Evolutionary conservation across 2,329 filamentous ascomycete species (phyloP), one percentile per base, ranked within the genome.

Genomic region (Arthrobotrys pseudoclavata): DNA sequence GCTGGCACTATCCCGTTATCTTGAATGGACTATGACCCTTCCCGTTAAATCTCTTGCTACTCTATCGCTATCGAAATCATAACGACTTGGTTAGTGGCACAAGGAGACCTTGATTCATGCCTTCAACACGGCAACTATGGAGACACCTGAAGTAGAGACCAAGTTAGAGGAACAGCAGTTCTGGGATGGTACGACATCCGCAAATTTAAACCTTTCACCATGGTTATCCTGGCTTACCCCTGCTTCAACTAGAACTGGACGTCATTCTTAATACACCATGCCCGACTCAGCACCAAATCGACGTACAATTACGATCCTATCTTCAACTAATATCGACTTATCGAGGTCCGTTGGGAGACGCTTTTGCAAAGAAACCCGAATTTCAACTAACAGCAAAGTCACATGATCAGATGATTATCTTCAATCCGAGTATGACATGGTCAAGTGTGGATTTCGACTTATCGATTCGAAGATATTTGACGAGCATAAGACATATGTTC

Each of bases 291-390:
- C 88, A 89, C 81, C 84, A 86, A 75, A 92, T 98, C 83, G 96
- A 99, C 85, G 91, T 97, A 84, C 89, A 91, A 79, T 87, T 99
- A 80, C 92, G 96, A 80, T 88, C 89, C 50, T 99, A 94, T 88
- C 87, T 99, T 75, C 88, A 89, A 80, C 88, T 97, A 81, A 91
- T 92, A 40, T 90, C 92, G 20, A 88, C 86, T 79, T 92, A 92
- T 83, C 91, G 91, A 85, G 86, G 88, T 90, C 83, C 76, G 82
- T 60, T 31, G 79, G 81, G 48, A 40, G 37, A 62, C 69, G 66
- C 68, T 40, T 31, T 47, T 60, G n/a, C 13, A n/a, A 13, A 22
- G 4, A 45, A 42, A 20, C n/a, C n/a, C 26, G 40, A 24, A 37
- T 9, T 61, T 60, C 29, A 26, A 40, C 72, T 78, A 55, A 76